A percentile compares a stretch with the other conserved stretches of the same genome.
phyloP scores from a whole-genome alignment of 1,284 basidiomycete species.

The Meripilus lineatus region DNA sequence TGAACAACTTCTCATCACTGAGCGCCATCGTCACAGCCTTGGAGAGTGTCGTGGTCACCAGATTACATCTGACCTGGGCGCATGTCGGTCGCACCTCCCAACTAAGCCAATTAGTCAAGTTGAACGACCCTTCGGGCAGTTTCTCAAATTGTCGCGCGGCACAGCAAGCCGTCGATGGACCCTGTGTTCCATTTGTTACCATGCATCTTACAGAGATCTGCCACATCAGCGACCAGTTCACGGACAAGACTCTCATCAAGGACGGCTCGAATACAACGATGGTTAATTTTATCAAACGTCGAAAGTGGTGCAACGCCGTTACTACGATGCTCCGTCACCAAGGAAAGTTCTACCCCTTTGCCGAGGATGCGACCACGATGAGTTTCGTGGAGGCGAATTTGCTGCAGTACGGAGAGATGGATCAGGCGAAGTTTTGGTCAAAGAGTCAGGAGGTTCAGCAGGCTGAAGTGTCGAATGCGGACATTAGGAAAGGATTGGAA shows the following conservation, averaged over 20 bases:
- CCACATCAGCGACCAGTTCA: conserved; percentile 50
- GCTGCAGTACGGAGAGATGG: conserved; percentile 30
- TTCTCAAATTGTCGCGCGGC: conserved; percentile 53
- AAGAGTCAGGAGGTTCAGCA: conserved; percentile 57
- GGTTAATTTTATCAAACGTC: conserved; percentile 52
- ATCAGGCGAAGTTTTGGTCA: conserved; percentile 45
- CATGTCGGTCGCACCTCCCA: conserved; percentile 47
- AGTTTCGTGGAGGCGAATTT: conserved; percentile 46
- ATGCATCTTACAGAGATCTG: conserved; percentile 60
- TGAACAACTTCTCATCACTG: conserved; percentile 68
- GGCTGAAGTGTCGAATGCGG: conserved; percentile 51
- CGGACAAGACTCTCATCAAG: conserved; percentile 29
- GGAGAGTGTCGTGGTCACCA: conserved; percentile 50
- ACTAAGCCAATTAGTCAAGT: conserved; percentile 46
- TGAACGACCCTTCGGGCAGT: conserved; percentile 54
- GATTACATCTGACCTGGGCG: conserved; percentile 65
- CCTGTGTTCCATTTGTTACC: conserved; percentile 63
- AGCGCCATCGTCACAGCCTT: conserved; percentile 61
- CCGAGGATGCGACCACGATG: conserved; percentile 41
- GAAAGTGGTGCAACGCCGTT: conserved; percentile 52
- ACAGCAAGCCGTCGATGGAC: conserved; percentile 46
- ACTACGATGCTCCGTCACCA: conserved; percentile 57
- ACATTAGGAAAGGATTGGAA: conserved; percentile 34
- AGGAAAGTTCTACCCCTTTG: conserved; percentile 43
- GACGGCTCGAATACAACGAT: conserved; percentile 17